Percentiles rank a stretch among this genome's conserved stretches.
These are phyloP conservation scores for Epichloe aotearoae DNA, from an alignment of 2,329 filamentous ascomycete genomes.

Conservation along the genomic window DNA sequence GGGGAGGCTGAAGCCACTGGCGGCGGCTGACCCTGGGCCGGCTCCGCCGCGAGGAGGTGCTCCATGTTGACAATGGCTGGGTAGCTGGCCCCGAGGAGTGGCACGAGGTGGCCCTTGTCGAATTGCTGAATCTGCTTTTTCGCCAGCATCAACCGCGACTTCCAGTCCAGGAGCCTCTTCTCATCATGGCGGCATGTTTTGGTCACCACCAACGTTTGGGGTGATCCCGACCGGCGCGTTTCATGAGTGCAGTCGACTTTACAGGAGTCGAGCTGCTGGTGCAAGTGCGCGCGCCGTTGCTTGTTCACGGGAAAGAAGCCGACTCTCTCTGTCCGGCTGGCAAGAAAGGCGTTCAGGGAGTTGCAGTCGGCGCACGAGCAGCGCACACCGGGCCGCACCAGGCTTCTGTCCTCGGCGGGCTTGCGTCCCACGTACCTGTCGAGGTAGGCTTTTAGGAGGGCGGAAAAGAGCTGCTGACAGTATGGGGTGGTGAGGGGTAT, in stretches of 20 bases:
- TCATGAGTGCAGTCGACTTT: constrained; percentile 11
- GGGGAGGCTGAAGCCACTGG: neutral
- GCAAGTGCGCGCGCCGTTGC: constrained; percentile 11
- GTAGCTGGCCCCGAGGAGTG: neutral
- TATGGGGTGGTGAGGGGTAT: constrained; percentile 5
- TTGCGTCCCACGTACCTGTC: constrained; percentile 10
- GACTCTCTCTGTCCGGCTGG: neutral
- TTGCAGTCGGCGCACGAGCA: constrained; percentile 16
- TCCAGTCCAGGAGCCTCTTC: neutral
- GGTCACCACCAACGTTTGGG: constrained; percentile 12
- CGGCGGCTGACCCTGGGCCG: neutral
- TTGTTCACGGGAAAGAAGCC: neutral
- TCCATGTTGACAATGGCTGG: neutral
- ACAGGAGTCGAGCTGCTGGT: constrained; percentile 6
- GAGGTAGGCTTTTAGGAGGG: constrained; percentile 12
- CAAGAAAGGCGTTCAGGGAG: constrained; percentile 15
- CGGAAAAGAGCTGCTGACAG: constrained; percentile 14
- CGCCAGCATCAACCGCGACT: neutral
- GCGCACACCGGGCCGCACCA: constrained; percentile 2
- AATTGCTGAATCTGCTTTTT: neutral
- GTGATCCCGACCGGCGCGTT: constrained; percentile 6
- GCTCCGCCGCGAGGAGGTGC: neutral
- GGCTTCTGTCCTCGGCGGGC: constrained; percentile 4
- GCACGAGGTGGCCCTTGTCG: neutral
- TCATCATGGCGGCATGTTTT: constrained; percentile 10